Evolutionary conservation across 2,329 filamentous ascomycete genomes (phyloP).

Genomic region (Beauveria sp.): DNA sequence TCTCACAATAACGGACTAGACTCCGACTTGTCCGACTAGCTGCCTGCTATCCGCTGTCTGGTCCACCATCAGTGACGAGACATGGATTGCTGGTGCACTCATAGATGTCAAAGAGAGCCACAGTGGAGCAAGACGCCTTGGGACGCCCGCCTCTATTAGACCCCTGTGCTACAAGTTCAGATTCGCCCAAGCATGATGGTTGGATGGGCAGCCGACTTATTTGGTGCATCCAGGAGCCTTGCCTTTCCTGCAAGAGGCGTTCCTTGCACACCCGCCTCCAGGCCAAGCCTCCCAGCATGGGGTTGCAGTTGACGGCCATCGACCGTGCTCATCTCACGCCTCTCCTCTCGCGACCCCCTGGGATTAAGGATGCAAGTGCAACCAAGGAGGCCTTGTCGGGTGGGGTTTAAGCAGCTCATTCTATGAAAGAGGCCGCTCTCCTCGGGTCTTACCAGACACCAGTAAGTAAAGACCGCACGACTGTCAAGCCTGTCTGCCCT

Average conservation of each 20-base stretch:
- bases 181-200: background rate
- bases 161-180: constrained; percentile 4
- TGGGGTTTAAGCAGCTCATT: background rate
- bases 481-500: background rate
- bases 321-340: constrained; percentile 1
- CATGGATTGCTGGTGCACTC: constrained; percentile 1
- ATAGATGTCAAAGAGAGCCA: constrained; percentile 3
- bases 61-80: background rate
- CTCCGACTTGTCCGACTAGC: background rate
- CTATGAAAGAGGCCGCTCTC: background rate
- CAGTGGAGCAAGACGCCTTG: constrained; percentile 2
- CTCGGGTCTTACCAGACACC: background rate
- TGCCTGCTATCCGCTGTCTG: background rate
- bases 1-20: background rate
- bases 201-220: background rate
- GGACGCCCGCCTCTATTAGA: background rate
- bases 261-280: background rate
- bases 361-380: background rate
- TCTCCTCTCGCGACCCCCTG: background rate
- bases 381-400: constrained; percentile 5
- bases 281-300: background rate
- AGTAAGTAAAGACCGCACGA: background rate
- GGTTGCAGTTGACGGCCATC: constrained; percentile 1
- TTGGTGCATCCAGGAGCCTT: background rate
- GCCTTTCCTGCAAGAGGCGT: background rate